Conservation (phyloP, 306 rosid genomes). For the Cucurbita pepo region DNA sequence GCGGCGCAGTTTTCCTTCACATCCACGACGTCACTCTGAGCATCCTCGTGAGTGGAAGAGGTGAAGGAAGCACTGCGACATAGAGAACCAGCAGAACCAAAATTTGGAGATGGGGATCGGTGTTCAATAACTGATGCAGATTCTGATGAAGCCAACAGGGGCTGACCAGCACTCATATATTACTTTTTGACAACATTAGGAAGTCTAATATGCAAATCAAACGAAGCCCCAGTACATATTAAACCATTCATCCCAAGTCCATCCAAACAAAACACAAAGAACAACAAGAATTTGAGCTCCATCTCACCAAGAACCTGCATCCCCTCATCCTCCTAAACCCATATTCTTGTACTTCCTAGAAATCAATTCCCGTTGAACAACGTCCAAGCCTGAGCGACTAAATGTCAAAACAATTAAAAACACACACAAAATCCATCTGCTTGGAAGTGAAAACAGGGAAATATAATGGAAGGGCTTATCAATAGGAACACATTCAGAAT, state of each 20-base stretch:
- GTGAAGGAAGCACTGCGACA: conserved; percentile 20
- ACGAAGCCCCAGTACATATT: background rate
- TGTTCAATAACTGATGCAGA: conserved; percentile 12
- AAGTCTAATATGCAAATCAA: conserved; percentile 9
- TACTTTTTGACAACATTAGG: conserved; percentile 26
- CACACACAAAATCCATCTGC: background rate
- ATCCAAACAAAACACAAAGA: background rate
- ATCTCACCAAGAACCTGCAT: background rate
- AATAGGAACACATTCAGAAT: background rate
- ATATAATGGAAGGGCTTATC: background rate
- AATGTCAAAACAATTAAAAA: background rate
- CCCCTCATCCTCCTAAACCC: conserved; percentile 1
- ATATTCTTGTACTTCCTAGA: background rate
- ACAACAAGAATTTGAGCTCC: background rate
- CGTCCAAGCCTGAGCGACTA: background rate
- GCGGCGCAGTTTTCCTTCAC: conserved; percentile 11
- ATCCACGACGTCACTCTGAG: conserved; percentile 8
- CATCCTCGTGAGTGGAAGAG: conserved; percentile 17
- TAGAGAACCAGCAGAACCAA: conserved; percentile 13
- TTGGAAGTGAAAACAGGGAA: background rate
- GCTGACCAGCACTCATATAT: conserved; percentile 52
- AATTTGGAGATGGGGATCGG: conserved; percentile 13
- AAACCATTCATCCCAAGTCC: conserved; percentile 1
- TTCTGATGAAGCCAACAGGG: conserved; percentile 34
- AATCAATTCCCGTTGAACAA: background rate